phyloP scores from a whole-genome alignment of 495 filamentous ascomycete species.

The Friedmanniomyces simplex region DNA sequence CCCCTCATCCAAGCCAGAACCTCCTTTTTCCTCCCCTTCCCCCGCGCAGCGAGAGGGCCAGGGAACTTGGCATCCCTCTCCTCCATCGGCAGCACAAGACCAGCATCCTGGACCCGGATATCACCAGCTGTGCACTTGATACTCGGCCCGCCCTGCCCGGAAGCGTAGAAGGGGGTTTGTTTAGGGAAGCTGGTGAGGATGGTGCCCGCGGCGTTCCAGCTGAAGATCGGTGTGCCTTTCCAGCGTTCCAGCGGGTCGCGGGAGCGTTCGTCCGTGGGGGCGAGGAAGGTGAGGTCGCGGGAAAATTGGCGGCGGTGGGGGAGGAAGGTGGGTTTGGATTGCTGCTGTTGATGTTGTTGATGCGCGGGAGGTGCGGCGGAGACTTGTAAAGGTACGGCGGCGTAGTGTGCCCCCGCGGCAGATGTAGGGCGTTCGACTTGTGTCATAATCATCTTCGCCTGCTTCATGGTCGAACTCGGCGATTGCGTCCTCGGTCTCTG shows the following conservation, averaged over 20 bases:
- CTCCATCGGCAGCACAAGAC: constrained; percentile 54
- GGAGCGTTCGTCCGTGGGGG: constrained; percentile 71
- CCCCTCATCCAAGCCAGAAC: constrained; percentile 66
- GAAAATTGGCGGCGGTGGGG: constrained; percentile 32
- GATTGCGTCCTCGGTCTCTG: constrained; percentile 80
- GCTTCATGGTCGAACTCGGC: constrained; percentile 48
- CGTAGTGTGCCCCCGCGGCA: constrained; percentile 26
- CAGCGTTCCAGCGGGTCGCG: constrained; percentile 73
- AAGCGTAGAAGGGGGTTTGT: constrained; percentile 74
- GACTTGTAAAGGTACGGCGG: neutral
- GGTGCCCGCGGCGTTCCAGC: constrained; percentile 78
- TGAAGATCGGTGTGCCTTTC: constrained; percentile 77
- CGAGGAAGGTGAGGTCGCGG: constrained; percentile 32
- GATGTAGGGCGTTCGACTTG: constrained; percentile 57
- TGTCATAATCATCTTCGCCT: constrained; percentile 36
- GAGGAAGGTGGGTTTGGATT: constrained; percentile 25
- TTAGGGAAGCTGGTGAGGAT: constrained; percentile 80
- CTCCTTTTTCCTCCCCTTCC: constrained; percentile 94
- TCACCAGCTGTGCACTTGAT: constrained; percentile 79
- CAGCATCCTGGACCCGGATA: constrained; percentile 61
- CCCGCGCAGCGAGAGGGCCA: constrained; percentile 59
- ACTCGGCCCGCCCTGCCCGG: constrained; percentile 58
- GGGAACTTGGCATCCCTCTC: constrained; percentile 74
- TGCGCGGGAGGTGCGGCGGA: constrained; percentile 29
- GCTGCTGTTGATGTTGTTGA: constrained; percentile 38